phyloP scores from a whole-genome alignment of 192 early-diverging fungal species.

The Podila epicladia region DNA sequence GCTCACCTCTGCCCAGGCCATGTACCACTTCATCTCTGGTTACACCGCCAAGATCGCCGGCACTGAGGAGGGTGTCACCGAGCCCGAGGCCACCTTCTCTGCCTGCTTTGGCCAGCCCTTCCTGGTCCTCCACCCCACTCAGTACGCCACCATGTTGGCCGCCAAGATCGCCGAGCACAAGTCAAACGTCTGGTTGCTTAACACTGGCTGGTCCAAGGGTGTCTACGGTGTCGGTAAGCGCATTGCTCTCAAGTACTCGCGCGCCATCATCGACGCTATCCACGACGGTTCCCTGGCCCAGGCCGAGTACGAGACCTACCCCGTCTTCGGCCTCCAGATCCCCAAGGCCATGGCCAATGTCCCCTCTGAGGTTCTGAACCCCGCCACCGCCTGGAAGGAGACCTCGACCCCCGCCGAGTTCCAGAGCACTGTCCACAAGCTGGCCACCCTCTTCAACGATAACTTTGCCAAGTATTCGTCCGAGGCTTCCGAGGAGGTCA shows the following conservation, averaged over 20 bases:
- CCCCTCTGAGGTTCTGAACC: constrained; percentile 89
- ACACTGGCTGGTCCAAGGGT: constrained; percentile 99
- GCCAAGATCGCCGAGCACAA: constrained; percentile 91
- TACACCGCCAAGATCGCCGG: constrained; percentile 99
- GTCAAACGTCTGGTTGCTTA: constrained; percentile 94
- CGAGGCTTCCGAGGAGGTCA: constrained; percentile 72
- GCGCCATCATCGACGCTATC: constrained; percentile 98
- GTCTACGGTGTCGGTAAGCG: constrained; percentile 93
- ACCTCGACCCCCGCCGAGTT: constrained; percentile 68
- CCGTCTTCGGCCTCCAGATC: constrained; percentile 90
- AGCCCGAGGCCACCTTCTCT: constrained; percentile 93
- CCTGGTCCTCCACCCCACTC: constrained; percentile 94
- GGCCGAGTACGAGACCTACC: constrained; percentile 87
- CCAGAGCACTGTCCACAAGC: constrained; percentile 70
- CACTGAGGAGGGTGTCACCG: constrained; percentile 93
- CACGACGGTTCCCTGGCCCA: constrained; percentile 91
- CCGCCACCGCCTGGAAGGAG: constrained; percentile 87
- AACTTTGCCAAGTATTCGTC: constrained; percentile 93
- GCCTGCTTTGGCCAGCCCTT: constrained; percentile 96
- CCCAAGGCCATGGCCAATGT: constrained; percentile 87
- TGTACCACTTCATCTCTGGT: constrained; percentile 98
- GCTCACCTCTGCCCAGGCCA: constrained; percentile 87
- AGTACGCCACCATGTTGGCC: constrained; percentile 97
- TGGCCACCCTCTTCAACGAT: constrained; percentile 85
- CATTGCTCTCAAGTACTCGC: constrained; percentile 96